Conservation (phyloP, 2,329 filamentous ascomycete genomes). For the Fusarium udum region DNA sequence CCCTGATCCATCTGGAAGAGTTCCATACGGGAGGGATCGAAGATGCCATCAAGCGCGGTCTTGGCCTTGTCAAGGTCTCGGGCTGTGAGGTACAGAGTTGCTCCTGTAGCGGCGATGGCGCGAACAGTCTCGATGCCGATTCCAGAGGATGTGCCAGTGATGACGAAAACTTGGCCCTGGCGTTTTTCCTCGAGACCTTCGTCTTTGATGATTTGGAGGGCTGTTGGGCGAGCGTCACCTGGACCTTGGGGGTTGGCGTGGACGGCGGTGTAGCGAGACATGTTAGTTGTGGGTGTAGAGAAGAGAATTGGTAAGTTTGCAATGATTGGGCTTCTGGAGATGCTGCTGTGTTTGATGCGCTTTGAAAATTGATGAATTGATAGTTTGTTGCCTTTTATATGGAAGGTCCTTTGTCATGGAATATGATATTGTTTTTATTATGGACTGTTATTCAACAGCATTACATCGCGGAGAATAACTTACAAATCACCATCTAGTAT, state of each 20-base stretch:
- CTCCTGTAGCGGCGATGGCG: slow-evolving; percentile 53
- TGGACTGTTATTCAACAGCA: rapidly evolving
- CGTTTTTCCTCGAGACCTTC: slow-evolving; percentile 46
- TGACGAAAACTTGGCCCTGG: slow-evolving; percentile 48
- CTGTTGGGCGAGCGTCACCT: slow-evolving; percentile 51
- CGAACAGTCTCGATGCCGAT: slow-evolving; percentile 56
- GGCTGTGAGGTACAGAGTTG: slow-evolving; percentile 31
- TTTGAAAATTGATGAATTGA: too few species aligned
- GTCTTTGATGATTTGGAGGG: slow-evolving; percentile 51
- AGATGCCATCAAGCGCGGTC: not conserved
- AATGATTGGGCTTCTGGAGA: too few species aligned
- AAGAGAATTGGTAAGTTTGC: rapidly evolving
- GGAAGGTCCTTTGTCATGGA: too few species aligned
- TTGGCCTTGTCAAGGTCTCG: slow-evolving; percentile 31
- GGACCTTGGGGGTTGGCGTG: slow-evolving; percentile 6
- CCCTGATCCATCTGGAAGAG: slow-evolving; percentile 37
- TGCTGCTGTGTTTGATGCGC: too few species aligned
- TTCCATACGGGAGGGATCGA: slow-evolving; percentile 10
- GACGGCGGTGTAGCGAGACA: slow-evolving; percentile 10
- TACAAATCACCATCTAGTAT: rapidly evolving
- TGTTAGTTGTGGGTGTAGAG: rapidly evolving
- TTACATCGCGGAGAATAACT: rapidly evolving
- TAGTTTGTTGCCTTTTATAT: too few species aligned
- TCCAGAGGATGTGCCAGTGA: slow-evolving; percentile 55
- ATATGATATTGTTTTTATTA: not conserved